Conservation (phyloP, 164 flowering plant genomes). For the Malania oleifera region DNA sequence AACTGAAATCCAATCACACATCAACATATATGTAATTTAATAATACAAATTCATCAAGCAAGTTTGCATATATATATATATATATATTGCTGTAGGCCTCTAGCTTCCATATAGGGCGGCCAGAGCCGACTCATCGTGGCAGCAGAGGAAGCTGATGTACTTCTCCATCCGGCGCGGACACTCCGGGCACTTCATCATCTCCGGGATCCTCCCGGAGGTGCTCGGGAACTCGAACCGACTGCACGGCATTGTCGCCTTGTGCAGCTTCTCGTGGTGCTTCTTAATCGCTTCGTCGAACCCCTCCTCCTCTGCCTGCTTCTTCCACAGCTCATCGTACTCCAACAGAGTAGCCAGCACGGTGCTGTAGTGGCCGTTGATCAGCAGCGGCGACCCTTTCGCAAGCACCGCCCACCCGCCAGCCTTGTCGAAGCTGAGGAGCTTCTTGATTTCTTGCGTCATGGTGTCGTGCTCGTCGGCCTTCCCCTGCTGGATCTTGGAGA, state of each 20-base stretch:
- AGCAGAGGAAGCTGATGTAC: conserved; percentile 19
- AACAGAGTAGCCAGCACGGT: conserved; percentile 14
- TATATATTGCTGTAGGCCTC: too few relatives aligned
- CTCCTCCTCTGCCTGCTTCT: conserved; percentile 3
- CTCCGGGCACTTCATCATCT: conserved; percentile 18
- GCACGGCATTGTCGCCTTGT: conserved; percentile 7
- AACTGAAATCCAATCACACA: too few relatives aligned
- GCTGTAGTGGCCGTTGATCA: conserved; percentile 21
- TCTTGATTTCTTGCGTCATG: conserved; percentile 26
- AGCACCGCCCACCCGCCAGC: conserved; percentile 30
- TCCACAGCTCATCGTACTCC: conserved; percentile 22
- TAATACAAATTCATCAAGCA: too few relatives aligned
- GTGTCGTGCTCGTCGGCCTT: conserved; percentile 22
- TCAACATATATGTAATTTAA: too few relatives aligned
- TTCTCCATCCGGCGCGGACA: conserved; percentile 24
- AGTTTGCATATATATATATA: too few relatives aligned
- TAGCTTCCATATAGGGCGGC: conserved; percentile 7
- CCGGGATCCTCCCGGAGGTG: conserved; percentile 15
- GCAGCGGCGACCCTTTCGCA: conserved; percentile 18
- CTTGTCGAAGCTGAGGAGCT: conserved; percentile 31
- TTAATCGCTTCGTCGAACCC: conserved; percentile 16
- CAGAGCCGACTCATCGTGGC: conserved; percentile 21
- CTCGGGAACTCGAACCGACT: conserved; percentile 19
- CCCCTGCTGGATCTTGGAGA: conserved; percentile 32
- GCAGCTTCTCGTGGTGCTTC: conserved; percentile 12